Percentiles rank a stretch among this genome's conserved stretches.
Conservation (phyloP, 1,139 yeast genomes). For the Geotrichum restrictum region DNA sequence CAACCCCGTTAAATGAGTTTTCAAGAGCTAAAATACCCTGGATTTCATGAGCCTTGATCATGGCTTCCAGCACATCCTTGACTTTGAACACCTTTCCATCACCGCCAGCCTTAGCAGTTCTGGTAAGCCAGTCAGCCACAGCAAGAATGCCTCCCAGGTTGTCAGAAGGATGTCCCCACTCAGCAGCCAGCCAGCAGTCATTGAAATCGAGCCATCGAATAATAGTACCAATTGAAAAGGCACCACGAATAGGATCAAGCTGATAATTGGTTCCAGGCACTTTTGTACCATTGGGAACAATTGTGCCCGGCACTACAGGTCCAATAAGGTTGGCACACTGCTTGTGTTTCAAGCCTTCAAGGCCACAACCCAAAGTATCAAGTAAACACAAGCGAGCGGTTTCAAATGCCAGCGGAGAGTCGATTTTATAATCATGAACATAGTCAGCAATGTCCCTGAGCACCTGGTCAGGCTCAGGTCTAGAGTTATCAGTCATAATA, state of each 20-base stretch:
- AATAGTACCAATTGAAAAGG: conserved; percentile 53
- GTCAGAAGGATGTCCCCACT: conserved; percentile 65
- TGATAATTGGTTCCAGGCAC: conserved; percentile 51
- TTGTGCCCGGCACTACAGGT: conserved; percentile 54
- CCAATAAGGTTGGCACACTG: conserved; percentile 49
- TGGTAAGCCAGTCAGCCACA: conserved; percentile 54
- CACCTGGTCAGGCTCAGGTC: conserved; percentile 50
- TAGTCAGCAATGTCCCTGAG: conserved; percentile 49
- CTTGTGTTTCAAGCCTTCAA: conserved; percentile 54
- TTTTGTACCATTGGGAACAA: conserved; percentile 52
- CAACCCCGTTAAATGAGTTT: conserved; percentile 56
- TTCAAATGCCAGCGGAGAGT: conserved; percentile 47
- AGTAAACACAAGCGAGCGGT: conserved; percentile 54
- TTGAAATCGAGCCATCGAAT: conserved; percentile 59
- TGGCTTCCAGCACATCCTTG: conserved; percentile 49
- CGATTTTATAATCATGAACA: conserved; percentile 47
- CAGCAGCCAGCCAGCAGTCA: conserved; percentile 63
- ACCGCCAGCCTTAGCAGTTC: conserved; percentile 44
- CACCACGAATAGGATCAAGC: conserved; percentile 55
- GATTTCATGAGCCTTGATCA: conserved; percentile 61
- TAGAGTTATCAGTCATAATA: conserved; percentile 44
- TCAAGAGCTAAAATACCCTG: conserved; percentile 57
- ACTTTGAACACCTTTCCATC: conserved; percentile 46
- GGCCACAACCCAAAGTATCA: conserved; percentile 58
- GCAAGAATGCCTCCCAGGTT: conserved; percentile 57